Percentiles rank a stretch among this genome's conserved stretches.
These are phyloP conservation scores for Nannizziopsis arthrosporioides DNA, from an alignment of 2,329 filamentous ascomycete species.

Conservation along the genomic window DNA sequence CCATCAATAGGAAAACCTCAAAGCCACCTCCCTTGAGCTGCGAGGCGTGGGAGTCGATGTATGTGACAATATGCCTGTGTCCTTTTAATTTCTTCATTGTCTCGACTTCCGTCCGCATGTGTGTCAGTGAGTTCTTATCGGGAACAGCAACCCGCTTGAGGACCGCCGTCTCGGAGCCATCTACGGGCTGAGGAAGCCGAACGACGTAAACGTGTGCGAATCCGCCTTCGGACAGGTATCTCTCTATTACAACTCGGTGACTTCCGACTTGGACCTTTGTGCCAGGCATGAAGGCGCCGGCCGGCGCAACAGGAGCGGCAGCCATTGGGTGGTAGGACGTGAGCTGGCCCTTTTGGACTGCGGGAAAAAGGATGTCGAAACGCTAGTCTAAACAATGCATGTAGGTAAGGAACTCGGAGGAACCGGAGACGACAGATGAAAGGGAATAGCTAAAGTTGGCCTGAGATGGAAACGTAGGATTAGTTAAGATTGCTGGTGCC, in stretches of 20 bases:
- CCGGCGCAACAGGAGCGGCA: slow-evolving; percentile 38
- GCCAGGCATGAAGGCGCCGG: slow-evolving; percentile 79
- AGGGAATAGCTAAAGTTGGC: too few species aligned
- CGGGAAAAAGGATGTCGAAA: background rate
- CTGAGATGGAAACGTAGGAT: too few species aligned
- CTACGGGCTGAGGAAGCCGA: slow-evolving; percentile 63
- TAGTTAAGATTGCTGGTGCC: too few species aligned
- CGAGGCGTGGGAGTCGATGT: slow-evolving; percentile 95
- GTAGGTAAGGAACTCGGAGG: too few species aligned
- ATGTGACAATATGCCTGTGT: slow-evolving; percentile 89
- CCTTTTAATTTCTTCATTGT: slow-evolving; percentile 99
- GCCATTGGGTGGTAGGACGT: slow-evolving; percentile 19
- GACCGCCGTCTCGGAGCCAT: slow-evolving; percentile 70
- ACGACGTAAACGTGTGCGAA: slow-evolving; percentile 98
- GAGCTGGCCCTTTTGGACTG: background rate
- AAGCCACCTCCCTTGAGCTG: slow-evolving; percentile 87
- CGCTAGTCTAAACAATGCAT: too few species aligned
- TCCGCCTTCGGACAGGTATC: slow-evolving; percentile 94
- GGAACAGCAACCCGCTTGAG: slow-evolving; percentile 92
- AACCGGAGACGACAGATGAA: too few species aligned
- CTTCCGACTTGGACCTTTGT: slow-evolving; percentile 94
- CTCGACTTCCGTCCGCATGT: slow-evolving; percentile 97
- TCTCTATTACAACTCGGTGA: slow-evolving; percentile 87
- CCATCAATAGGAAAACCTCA: slow-evolving; percentile 97
- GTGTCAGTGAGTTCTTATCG: slow-evolving; percentile 84